Conservation (phyloP, 2,329 filamentous ascomycete species). For the Stagonosporopsis cucurbitacearum region DNA sequence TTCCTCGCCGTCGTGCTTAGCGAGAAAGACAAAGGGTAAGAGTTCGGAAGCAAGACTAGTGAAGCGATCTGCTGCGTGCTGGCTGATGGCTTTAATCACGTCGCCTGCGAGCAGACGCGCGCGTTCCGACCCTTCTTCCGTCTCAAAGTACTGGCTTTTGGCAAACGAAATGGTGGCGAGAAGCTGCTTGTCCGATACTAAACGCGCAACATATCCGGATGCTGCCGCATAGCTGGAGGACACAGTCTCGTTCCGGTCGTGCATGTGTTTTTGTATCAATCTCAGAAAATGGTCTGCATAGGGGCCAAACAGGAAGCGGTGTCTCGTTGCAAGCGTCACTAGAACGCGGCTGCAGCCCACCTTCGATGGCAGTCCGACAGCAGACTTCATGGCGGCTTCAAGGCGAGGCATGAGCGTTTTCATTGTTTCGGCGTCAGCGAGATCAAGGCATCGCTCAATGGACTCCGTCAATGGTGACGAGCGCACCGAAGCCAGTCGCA, state of each 20-base stretch:
- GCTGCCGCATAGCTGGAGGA: slow-evolving; percentile 86
- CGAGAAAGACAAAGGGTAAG: slow-evolving; percentile 87
- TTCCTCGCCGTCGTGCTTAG: slow-evolving; percentile 82
- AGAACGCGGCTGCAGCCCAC: slow-evolving; percentile 87
- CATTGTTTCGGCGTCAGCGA: slow-evolving; percentile 81
- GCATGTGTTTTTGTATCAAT: slow-evolving; percentile 77
- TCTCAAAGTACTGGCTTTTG: slow-evolving; percentile 77
- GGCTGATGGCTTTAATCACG: slow-evolving; percentile 81
- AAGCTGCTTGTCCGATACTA: slow-evolving; percentile 65
- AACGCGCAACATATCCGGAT: slow-evolving; percentile 80
- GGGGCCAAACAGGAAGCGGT: slow-evolving; percentile 74
- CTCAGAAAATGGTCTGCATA: slow-evolving; percentile 79
- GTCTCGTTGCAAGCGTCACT: slow-evolving; percentile 81
- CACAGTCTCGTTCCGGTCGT: slow-evolving; percentile 94
- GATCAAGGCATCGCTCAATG: slow-evolving; percentile 85
- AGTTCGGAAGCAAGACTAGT: slow-evolving; percentile 75
- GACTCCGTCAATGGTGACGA: slow-evolving; percentile 90
- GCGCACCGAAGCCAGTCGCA: slow-evolving; percentile 80
- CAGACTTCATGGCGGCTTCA: slow-evolving; percentile 79
- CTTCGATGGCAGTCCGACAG: slow-evolving; percentile 91
- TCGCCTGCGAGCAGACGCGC: slow-evolving; percentile 80
- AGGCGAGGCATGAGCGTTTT: slow-evolving; percentile 73
- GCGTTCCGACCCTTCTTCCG: slow-evolving; percentile 76
- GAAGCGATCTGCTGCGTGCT: slow-evolving; percentile 88
- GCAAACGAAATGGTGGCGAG: slow-evolving; percentile 61